A percentile compares a stretch with the other conserved stretches of the same genome.
Evolutionary conservation across 2,329 filamentous ascomycete species (phyloP).

Genomic region (Clathrospora elynae): DNA sequence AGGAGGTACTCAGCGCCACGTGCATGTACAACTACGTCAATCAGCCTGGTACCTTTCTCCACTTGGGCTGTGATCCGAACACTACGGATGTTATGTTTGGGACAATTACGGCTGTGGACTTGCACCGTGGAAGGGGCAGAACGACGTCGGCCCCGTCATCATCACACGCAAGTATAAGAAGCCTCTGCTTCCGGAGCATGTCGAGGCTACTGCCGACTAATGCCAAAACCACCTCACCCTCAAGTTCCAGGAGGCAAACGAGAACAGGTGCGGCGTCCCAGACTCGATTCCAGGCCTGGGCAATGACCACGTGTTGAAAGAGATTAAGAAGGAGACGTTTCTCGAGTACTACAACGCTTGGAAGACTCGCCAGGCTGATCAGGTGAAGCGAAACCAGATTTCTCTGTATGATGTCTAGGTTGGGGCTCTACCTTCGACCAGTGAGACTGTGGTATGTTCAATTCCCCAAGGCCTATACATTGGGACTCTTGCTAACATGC

Average conservation of each 20-base stretch:
- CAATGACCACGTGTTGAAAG: not conserved
- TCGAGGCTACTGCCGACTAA: not conserved
- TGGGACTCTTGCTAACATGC: too few relatives aligned
- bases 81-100: not conserved
- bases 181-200: not conserved
- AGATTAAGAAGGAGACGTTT: slow-evolving; percentile 1
- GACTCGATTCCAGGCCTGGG: not conserved
- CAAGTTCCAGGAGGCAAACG: not conserved
- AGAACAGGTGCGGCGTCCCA: not conserved
- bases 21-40: not conserved
- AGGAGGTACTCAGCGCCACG: not conserved
- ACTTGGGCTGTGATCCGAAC: not conserved
- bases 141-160: not conserved
- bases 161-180: not conserved
- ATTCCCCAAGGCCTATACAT: too few relatives aligned
- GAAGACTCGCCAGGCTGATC: not conserved
- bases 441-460: too few relatives aligned
- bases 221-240: not conserved
- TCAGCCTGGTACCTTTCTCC: not conserved
- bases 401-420: not conserved
- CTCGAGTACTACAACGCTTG: not conserved
- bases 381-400: not conserved
- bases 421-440: too few relatives aligned
- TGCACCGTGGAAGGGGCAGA: not conserved
- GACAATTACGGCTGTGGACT: not conserved